A percentile compares a stretch with the other conserved stretches of the same genome.
phyloP scores from a whole-genome alignment of 352 stramenopile species.

The Pythium sukuiense region DNA sequence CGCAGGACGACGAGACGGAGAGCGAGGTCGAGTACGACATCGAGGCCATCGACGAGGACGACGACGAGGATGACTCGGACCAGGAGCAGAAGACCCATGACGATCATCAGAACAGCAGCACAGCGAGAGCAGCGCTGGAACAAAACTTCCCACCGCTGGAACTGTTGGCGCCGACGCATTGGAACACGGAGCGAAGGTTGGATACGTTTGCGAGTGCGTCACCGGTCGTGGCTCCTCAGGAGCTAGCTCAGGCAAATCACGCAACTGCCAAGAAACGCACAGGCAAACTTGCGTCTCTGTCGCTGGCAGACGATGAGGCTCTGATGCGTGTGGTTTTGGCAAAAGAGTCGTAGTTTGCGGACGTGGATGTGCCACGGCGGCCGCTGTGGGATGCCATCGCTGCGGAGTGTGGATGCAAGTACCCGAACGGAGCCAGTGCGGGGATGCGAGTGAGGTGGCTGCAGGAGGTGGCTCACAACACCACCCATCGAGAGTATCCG shows the following conservation, averaged over 20 bases:
- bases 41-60: background rate
- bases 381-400: background rate
- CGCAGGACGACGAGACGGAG: background rate
- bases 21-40: background rate
- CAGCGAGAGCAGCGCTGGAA: background rate
- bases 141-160: background rate
- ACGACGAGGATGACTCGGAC: background rate
- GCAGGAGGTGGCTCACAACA: background rate
- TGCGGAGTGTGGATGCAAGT: background rate
- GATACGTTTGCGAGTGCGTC: background rate
- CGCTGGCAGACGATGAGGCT: background rate
- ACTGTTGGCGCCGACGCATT: background rate
- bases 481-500: background rate
- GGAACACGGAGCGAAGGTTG: background rate
- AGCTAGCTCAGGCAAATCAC: background rate
- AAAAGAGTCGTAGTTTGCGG: background rate
- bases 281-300: background rate
- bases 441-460: background rate
- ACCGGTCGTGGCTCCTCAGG: no score
- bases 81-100: background rate
- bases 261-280: no score
- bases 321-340: background rate
- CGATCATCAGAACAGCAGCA: background rate
- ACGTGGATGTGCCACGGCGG: background rate
- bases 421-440: background rate